phyloP scores from a whole-genome alignment of 208 protist species.

The Spongospora subterranea region DNA sequence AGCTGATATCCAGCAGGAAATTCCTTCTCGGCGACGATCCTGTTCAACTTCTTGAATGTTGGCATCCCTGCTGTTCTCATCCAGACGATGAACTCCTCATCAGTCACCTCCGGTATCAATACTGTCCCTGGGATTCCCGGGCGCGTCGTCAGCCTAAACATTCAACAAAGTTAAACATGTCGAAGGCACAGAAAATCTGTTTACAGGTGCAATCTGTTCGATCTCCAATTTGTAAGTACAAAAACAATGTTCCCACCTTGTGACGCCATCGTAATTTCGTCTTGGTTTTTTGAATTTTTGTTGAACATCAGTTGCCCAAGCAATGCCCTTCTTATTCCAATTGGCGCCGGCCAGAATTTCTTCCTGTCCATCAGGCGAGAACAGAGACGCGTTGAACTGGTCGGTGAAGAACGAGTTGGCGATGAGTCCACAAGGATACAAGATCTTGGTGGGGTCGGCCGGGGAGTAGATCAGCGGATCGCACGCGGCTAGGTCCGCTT shows the following conservation, averaged over 20 bases:
- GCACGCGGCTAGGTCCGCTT: neutral
- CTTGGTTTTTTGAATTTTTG: slow-evolving; percentile 6
- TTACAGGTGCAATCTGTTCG: neutral
- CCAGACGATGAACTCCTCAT: slow-evolving; percentile 98
- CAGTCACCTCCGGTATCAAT: slow-evolving; percentile 63
- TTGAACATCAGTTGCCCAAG: slow-evolving; percentile 36
- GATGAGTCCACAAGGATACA: slow-evolving; percentile 92
- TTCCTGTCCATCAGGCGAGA: neutral
- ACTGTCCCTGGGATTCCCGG: neutral
- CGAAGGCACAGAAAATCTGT: neutral
- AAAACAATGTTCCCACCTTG: slow-evolving; percentile 7
- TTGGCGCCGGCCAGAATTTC: neutral
- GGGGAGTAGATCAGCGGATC: neutral
- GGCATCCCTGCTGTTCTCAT: slow-evolving; percentile 91
- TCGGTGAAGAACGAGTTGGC: slow-evolving; percentile 96
- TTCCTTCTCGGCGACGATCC: slow-evolving; percentile 81
- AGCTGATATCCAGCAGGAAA: slow-evolving; percentile 16
- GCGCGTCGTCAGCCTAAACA: neutral
- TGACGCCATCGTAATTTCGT: neutral
- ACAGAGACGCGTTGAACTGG: slow-evolving; percentile 46
- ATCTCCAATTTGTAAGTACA: neutral
- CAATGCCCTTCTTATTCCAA: slow-evolving; percentile 55
- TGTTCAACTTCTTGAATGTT: slow-evolving; percentile 96
- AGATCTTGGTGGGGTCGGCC: slow-evolving; percentile 74
- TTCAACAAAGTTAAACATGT: neutral